Conservation (phyloP, 2,329 filamentous ascomycete species). For the Cytospora mali region DNA sequence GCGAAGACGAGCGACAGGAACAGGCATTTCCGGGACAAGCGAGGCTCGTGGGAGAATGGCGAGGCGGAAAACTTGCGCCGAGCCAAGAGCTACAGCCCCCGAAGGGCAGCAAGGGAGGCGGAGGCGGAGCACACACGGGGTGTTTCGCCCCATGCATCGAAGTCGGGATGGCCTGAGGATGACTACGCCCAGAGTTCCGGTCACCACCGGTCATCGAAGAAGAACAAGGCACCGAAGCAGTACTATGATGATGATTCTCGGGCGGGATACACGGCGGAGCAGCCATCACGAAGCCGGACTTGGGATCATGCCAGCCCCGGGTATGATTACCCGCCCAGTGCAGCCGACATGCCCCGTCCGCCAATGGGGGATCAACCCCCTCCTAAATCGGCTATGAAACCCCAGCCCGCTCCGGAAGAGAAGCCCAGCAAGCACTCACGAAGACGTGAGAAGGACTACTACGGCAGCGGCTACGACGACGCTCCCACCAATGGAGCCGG, state of each 20-base stretch:
- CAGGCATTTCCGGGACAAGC: conserved; percentile 22
- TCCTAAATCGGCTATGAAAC: conserved; percentile 1
- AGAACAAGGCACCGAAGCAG: conserved; percentile 7
- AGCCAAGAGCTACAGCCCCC: conserved; percentile 26
- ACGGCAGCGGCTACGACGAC: conserved; percentile 11
- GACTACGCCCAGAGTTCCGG: conserved; percentile 4
- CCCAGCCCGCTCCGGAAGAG: conserved; percentile 2
- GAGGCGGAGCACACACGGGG: not conserved
- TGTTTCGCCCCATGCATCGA: conserved; percentile 17
- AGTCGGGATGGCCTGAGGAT: conserved; percentile 14
- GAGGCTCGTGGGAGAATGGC: conserved; percentile 19
- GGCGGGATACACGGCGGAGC: conserved; percentile 6
- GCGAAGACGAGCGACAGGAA: conserved; percentile 15
- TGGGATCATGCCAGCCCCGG: not conserved
- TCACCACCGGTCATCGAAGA: conserved; percentile 7
- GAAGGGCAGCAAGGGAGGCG: conserved; percentile 18
- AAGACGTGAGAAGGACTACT: conserved; percentile 20
- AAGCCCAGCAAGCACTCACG: conserved; percentile 17
- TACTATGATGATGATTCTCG: conserved; percentile 19
- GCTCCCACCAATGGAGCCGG: not conserved
- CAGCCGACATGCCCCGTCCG: conserved; percentile 9
- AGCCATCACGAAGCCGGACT: conserved; percentile 6
- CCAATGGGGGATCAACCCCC: conserved; percentile 20
- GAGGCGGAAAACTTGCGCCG: conserved; percentile 21
- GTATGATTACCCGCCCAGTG: conserved; percentile 8